Base-by-base conservation (phyloP, 495 filamentous ascomycete species). In the Amniculicola lignicola region DNA sequence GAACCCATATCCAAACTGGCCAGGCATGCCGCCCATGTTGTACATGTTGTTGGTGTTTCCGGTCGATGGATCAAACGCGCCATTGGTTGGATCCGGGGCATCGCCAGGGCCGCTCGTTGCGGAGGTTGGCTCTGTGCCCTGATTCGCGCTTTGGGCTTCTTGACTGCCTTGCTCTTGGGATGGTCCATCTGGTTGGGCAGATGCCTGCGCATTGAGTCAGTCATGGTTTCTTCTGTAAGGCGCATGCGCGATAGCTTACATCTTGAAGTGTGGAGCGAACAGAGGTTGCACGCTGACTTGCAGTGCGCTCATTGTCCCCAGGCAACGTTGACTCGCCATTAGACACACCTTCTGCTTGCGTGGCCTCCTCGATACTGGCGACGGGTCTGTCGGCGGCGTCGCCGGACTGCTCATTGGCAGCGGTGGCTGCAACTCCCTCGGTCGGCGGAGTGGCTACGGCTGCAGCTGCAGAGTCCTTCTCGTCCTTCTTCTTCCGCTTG, bases 401-500 rank as follows among this genome's bases (percentile, higher is more conserved):
- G 11, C 54, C 62, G 11, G 64, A 4, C 21, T 43, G 18, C 19
- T 57, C 61, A 0, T 67, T 61, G 11, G 61, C 58, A 7, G 51
- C 35, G 16, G 64, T 42, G 18, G 63, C 57, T n/a, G 61, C 16
- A 27, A 52, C 53, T 18, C 56, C 50, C 49, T 37, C 50, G 21
- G 41, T 33, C 5, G 39, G 16, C n/a, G 65, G 67, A 15, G 72
- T 63, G 3, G 73, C 68, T 14, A 70, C 63, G 28, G 71, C 25
- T 12, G 50, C 2, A 9, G 57, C 45, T 12, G 50, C 2, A 9
- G 57, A 39, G n/a, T 23, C 28, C 72, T 47, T 69, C 54, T 39
- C 65, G 25, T 87, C 81, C 68, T 94, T 96, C 77, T 94, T 95
- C 70, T 92, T 87, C 58, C 86, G 86, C 1, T 87, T 92, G 37